Percentiles rank a stretch among this genome's conserved stretches.
Evolutionary conservation across 2,329 filamentous ascomycete genomes (phyloP).

Genomic region (Thermomyces lanuginosus): DNA sequence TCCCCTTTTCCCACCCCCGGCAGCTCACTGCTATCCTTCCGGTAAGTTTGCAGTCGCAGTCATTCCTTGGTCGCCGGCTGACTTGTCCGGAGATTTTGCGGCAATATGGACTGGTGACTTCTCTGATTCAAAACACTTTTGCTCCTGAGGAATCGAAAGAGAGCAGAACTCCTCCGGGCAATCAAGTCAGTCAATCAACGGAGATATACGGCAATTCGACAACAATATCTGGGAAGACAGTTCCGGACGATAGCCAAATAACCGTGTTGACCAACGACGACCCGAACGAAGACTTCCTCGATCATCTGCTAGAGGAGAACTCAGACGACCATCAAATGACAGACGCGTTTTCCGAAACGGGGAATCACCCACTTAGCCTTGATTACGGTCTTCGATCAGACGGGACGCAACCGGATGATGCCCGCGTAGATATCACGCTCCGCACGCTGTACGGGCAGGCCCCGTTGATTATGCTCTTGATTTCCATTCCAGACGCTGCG

Average conservation of each 20-base stretch:
- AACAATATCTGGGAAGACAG: conserved; percentile 6
- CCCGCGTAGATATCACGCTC: conserved; percentile 23
- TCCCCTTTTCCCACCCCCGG: conserved; percentile 30
- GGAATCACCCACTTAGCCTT: not conserved
- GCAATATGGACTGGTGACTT: conserved; percentile 28
- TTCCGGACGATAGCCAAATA: conserved; percentile 8
- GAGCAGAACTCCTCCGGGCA: conserved; percentile 5
- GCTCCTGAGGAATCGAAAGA: conserved; percentile 3
- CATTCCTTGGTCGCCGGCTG: not conserved
- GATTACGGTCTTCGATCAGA: no score
- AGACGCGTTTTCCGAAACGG: not conserved
- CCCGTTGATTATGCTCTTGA: conserved; percentile 22
- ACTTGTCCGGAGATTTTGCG: conserved; percentile 21
- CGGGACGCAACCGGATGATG: no score
- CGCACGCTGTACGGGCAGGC: conserved; percentile 24
- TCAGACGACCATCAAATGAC: conserved; percentile 1
- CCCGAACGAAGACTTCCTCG: conserved; percentile 36
- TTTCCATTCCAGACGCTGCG: conserved; percentile 10
- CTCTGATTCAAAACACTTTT: conserved; percentile 23
- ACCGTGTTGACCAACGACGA: conserved; percentile 26
- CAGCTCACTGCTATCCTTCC: conserved; percentile 30
- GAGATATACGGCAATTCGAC: conserved; percentile 4
- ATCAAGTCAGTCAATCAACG: conserved; percentile 6
- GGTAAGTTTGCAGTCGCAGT: conserved; percentile 12
- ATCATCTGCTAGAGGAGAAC: conserved; percentile 31